Evolutionary conservation across 1,284 basidiomycete species (phyloP).

Genomic region (Fomitopsis betulina): DNA sequence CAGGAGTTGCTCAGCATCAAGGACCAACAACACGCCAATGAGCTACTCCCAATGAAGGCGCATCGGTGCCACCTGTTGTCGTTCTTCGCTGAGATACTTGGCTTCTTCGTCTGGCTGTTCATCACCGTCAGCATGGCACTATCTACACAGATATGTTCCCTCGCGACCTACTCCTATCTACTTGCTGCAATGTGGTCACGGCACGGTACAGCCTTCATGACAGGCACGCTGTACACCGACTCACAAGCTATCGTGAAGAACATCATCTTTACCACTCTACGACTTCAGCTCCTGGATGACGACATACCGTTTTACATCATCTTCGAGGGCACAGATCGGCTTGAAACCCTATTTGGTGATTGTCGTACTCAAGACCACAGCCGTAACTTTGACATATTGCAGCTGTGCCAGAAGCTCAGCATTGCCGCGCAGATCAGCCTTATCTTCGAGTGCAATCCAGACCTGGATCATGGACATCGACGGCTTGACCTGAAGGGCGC

Average conservation of each 20-base stretch:
- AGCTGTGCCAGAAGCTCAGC: no score
- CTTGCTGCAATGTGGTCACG: constrained; percentile 23
- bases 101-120: constrained; percentile 12
- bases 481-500: no score
- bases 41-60: background rate
- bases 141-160: no score
- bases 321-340: constrained; percentile 16
- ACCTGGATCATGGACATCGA: no score
- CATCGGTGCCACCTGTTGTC: background rate
- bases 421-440: no score
- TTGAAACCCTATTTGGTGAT: constrained; percentile 19
- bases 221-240: constrained; percentile 19
- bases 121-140: constrained; percentile 4
- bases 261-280: constrained; percentile 17
- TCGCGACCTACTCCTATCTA: no score
- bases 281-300: constrained; percentile 17
- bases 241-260: constrained; percentile 21
- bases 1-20: no score
- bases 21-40: no score
- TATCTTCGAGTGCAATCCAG: no score
- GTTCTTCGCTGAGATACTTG: constrained; percentile 4
- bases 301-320: constrained; percentile 14
- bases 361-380: constrained; percentile 11
- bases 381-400: no score
- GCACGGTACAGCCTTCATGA: constrained; percentile 14